Evolutionary conservation across 257 asterid species (phyloP), one percentile per base, ranked within the genome.

Genomic region (Vinca minor): DNA sequence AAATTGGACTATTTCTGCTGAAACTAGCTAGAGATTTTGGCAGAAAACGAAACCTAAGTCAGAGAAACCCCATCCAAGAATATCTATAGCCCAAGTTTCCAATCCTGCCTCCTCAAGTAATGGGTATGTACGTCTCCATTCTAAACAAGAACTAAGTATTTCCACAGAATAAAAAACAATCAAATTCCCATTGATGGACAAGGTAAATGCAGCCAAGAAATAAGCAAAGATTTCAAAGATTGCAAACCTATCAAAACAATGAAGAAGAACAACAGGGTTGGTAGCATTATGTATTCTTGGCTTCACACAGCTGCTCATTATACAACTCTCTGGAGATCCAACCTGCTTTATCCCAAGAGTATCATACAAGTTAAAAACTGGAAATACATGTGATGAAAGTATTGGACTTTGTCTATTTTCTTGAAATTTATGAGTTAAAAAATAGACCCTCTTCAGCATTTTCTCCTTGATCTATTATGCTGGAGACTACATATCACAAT

Each of bases 21-120:
- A n/a, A n/a, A n/a, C n/a, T n/a, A n/a, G n/a, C n/a, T n/a, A n/a
- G n/a, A n/a, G 36, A 50, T 56, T 39, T 38, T 52, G 62, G 21
- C 38, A 47, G 65, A 75, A 44, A 42, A 53, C 26, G 44, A 46
- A 46, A 82, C 94, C 95, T 66, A 87, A 79, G 71, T 85, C 88
- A 4, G 91, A 85, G 74, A 89, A 89, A 23, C 94, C 96, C 96
- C 96, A 89, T 65, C 96, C 95, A 71, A 89, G 95, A 76, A 89
- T 69, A 73, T 89, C 96, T 18, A 89, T 10, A 8, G 96, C 94
- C 94, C 95, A 87, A 20, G 85, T 68, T 82, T 89, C 96, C 68
- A 87, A 36, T 25, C 88, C 91, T 0, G 80, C 77, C 0, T 79
- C 88, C 74, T 89, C 96, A 21, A 89, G 87, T 80, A 89, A 59